Evolutionary conservation across 352 stramenopile species (phyloP).

Genomic region (Pythium monospermum): DNA sequence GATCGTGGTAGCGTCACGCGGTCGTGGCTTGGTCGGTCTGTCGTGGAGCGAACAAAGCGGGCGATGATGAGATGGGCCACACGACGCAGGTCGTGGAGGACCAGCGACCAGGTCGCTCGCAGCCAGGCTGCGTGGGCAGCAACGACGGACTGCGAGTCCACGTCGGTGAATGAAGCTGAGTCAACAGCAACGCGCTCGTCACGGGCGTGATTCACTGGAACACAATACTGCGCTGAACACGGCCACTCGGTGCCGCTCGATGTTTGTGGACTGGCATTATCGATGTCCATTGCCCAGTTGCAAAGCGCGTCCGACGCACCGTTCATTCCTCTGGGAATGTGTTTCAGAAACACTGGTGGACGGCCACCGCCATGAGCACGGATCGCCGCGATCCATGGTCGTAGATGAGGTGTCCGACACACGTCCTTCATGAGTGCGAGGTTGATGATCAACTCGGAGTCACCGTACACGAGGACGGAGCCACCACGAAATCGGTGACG

Average conservation of each 20-base stretch:
- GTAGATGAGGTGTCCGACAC: not conserved
- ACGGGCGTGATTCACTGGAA: not conserved
- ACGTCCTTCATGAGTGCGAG: not conserved
- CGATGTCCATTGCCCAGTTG: slow-evolving; percentile 25
- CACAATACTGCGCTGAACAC: not conserved
- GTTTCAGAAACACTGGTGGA: not conserved
- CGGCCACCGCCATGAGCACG: slow-evolving; percentile 2
- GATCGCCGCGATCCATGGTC: slow-evolving; percentile 10
- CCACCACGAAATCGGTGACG: not conserved
- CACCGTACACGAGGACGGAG: slow-evolving; percentile 4
- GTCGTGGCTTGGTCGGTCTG: not conserved
- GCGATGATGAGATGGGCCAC: not conserved
- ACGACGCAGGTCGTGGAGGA: not conserved
- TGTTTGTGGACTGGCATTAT: too few species aligned
- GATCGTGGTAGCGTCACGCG: not conserved
- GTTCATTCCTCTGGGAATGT: slow-evolving; percentile 2
- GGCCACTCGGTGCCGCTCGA: too few species aligned
- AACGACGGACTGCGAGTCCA: too few species aligned
- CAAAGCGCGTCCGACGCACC: not conserved
- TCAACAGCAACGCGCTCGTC: too few species aligned
- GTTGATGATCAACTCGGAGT: slow-evolving; percentile 17
- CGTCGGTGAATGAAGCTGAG: not conserved
- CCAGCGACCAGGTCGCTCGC: not conserved
- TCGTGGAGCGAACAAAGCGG: not conserved
- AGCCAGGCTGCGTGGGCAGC: not conserved